Evolutionary conservation across 768 basidiomycete species (phyloP).

Genomic region (Coprinellus aureogranulatus): DNA sequence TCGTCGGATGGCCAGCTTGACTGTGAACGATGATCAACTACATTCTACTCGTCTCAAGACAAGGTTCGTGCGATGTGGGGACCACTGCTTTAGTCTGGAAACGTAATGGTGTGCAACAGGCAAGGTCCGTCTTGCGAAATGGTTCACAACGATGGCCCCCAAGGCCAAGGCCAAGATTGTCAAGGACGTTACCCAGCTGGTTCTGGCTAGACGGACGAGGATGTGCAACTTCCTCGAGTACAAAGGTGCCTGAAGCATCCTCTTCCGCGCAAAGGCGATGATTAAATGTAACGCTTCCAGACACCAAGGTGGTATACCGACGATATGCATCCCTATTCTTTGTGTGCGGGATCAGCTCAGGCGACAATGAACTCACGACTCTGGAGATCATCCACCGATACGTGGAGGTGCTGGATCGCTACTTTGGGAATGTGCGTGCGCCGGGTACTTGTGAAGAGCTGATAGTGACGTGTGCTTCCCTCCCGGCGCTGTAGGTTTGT

Average conservation of each 20-base stretch:
- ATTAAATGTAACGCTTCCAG: conserved; percentile 27
- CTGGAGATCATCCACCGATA: conserved; percentile 95
- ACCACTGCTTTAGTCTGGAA: neutral
- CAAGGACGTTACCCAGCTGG: conserved; percentile 97
- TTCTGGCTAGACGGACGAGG: conserved; percentile 88
- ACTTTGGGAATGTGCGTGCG: conserved; percentile 82
- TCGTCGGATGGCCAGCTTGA: neutral
- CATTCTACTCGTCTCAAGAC: conserved; percentile 94
- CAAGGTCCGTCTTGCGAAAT: conserved; percentile 96
- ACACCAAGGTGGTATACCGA: conserved; percentile 90
- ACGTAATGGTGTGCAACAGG: conserved; percentile 45
- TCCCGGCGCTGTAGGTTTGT: conserved; percentile 62
- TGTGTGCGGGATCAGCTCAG: conserved; percentile 80
- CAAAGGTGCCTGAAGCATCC: conserved; percentile 90
- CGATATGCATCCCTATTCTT: conserved; percentile 98
- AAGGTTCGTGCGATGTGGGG: conserved; percentile 55
- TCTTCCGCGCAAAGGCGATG: neutral
- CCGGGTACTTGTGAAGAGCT: conserved; percentile 2
- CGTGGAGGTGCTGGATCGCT: conserved; percentile 89
- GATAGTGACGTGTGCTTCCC: conserved; percentile 15
- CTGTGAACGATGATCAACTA: conserved; percentile 79
- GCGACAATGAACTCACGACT: conserved; percentile 91
- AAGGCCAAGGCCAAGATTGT: conserved; percentile 95
- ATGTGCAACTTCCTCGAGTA: conserved; percentile 99
- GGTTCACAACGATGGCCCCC: conserved; percentile 92